Evolutionary conservation across 495 filamentous ascomycete genomes (phyloP).

Genomic region (Neurospora discreta): DNA sequence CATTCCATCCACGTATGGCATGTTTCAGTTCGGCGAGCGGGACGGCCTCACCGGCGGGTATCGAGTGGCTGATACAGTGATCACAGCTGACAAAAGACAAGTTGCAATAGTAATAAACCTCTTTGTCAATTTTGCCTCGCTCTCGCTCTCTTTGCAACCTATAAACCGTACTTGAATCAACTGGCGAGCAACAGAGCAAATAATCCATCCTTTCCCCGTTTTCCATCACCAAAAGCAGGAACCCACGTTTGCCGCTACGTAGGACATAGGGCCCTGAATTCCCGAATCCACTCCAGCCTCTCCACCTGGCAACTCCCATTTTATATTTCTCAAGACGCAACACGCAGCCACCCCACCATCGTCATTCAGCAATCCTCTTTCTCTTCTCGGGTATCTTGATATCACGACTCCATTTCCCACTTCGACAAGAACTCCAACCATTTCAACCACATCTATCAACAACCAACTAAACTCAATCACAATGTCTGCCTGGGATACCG

Average conservation of each 20-base stretch:
- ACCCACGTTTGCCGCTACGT: background rate
- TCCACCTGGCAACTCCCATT: conserved; percentile 1
- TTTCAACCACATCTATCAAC: background rate
- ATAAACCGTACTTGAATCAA: background rate
- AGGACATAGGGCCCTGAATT: background rate
- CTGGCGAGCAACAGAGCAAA: background rate
- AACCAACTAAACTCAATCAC: conserved; percentile 16
- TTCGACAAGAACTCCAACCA: background rate
- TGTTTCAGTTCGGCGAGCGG: background rate
- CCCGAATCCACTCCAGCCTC: background rate
- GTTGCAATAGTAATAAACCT: background rate
- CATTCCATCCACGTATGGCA: conserved; percentile 11
- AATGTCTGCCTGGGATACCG: conserved; percentile 63
- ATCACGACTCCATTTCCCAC: background rate
- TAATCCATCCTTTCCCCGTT: background rate
- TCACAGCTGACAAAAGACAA: background rate
- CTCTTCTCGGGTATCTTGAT: background rate
- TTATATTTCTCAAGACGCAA: conserved; percentile 1
- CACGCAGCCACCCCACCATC: background rate
- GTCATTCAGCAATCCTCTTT: background rate
- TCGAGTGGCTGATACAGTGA: background rate
- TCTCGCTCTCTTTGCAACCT: background rate
- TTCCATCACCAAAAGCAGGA: background rate
- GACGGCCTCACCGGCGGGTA: background rate
- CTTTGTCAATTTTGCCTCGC: background rate